Conservation (phyloP, 1,284 basidiomycete species). For the Inonotus hispidus region DNA sequence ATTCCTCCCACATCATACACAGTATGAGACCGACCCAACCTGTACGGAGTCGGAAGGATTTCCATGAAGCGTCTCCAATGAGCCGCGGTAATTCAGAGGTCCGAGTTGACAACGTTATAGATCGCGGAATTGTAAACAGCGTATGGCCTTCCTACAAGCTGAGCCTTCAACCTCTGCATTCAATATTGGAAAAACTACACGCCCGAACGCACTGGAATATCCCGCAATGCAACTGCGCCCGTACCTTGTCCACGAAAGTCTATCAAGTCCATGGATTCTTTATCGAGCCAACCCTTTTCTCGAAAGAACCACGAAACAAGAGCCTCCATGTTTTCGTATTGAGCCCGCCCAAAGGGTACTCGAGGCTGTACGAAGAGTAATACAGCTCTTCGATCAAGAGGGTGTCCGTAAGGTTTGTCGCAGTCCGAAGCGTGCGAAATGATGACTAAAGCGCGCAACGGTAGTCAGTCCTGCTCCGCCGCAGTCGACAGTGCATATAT, state of each 20-base stretch:
- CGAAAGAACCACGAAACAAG: conserved; percentile 39
- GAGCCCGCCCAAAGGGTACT: not conserved
- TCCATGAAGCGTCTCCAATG: conserved; percentile 62
- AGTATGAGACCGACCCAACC: conserved; percentile 90
- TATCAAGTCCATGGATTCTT: conserved; percentile 39
- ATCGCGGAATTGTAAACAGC: conserved; percentile 81
- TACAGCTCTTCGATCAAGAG: too few species aligned
- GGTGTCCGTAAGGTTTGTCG: not conserved
- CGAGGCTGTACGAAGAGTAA: not conserved
- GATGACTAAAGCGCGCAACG: not conserved
- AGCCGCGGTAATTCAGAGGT: conserved; percentile 63
- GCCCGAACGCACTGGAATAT: conserved; percentile 60
- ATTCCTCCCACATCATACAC: conserved; percentile 93
- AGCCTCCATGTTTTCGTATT: conserved; percentile 21
- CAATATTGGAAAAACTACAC: not conserved
- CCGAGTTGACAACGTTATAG: conserved; percentile 72
- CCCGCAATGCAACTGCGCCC: conserved; percentile 63
- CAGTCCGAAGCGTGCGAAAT: not conserved
- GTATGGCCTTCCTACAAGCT: conserved; percentile 55
- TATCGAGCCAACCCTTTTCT: conserved; percentile 40
- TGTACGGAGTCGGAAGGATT: conserved; percentile 45
- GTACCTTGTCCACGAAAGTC: conserved; percentile 57
- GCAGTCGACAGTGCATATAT: not conserved
- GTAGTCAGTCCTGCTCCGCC: too few species aligned
- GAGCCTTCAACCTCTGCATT: not conserved